Conservation (phyloP, 2,329 filamentous ascomycete genomes). For the Colletotrichum lini region DNA sequence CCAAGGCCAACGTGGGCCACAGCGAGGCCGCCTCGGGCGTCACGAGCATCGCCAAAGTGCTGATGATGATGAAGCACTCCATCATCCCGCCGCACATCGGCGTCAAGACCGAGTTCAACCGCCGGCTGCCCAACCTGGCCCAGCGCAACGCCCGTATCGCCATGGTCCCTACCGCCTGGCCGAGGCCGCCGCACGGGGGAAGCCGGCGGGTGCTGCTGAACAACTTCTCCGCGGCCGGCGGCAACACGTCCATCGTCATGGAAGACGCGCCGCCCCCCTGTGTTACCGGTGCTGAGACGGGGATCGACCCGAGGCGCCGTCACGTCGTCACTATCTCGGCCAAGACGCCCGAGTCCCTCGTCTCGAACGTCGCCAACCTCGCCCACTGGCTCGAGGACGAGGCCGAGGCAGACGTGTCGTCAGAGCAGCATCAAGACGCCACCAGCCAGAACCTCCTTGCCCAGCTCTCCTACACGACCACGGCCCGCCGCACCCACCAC, state of each 20-base stretch:
- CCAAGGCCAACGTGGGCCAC: constrained; percentile 44
- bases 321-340: constrained; percentile 71
- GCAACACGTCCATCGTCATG: constrained; percentile 77
- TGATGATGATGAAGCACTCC: constrained; percentile 36
- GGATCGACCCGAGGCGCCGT: constrained; percentile 64
- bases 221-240: constrained; percentile 80
- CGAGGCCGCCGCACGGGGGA: constrained; percentile 58
- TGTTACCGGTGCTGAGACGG: constrained; percentile 53
- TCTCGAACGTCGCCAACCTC: constrained; percentile 69
- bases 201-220: constrained; percentile 70
- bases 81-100: constrained; percentile 65
- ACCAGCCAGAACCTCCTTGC: constrained; percentile 59
- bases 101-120: constrained; percentile 76
- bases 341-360: constrained; percentile 69
- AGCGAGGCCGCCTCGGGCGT: constrained; percentile 39
- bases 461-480: constrained; percentile 76
- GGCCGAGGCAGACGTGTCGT: too few species aligned
- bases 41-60: constrained; percentile 36
- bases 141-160: constrained; percentile 71
- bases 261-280: constrained; percentile 65
- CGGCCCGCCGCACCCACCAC: constrained; percentile 73
- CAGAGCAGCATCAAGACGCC: constrained; percentile 53
- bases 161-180: constrained; percentile 65
- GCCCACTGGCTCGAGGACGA: constrained; percentile 64
- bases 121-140: constrained; percentile 70